Evolutionary conservation across 768 basidiomycete genomes (phyloP), one percentile per base, ranked within the genome.

Genomic region (Xanthoconium stramineum): DNA sequence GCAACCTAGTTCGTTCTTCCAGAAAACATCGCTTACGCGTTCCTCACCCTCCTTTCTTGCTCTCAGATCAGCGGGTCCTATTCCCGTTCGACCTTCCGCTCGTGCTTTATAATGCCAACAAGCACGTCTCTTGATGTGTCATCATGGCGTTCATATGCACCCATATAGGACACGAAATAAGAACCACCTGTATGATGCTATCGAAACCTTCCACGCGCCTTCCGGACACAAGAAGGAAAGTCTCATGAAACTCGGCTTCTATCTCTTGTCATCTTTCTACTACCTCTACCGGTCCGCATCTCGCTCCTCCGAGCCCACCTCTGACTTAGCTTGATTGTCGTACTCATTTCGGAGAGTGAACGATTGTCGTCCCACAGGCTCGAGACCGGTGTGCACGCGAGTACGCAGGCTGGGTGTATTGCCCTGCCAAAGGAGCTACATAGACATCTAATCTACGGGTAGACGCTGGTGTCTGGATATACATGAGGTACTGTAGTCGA

Each of bases 161-260:
- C 29, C 17, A 53, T 5, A 56, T 68, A 97, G 94, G 75, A 94
- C 98, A 70, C 83, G 88, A 63, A 86, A 86, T 72, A 92, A 93
- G 69, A 88, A 88, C 67, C 95, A 98, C 76, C 96, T 98, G 93
- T 98, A 97, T 69, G 97, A 99, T 69, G 97, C 97, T 52, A 98
- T 96, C 24, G 97, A 99, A 76, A 99, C 98, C 62, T 99, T 99
- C 82, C 84, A 97, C 63, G 94, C 95, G 54, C 76, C 98, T 46
- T 83, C 88, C 14, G 85, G 82, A 39, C 97, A 98, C 76, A 99
- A 99, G 78, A 97, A 93, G 69, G 96, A 95, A 76, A 88, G 88
- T 63, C 96, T 97, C 68, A 81, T 94, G 74, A 97, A 96, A 76
- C 86, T 97, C 53, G 94, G 91, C 12, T 94, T 94, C 75, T 95